Base-by-base conservation (phyloP, 371 early-diverging fungal genomes). In the Choanephora cucurbitarum region DNA sequence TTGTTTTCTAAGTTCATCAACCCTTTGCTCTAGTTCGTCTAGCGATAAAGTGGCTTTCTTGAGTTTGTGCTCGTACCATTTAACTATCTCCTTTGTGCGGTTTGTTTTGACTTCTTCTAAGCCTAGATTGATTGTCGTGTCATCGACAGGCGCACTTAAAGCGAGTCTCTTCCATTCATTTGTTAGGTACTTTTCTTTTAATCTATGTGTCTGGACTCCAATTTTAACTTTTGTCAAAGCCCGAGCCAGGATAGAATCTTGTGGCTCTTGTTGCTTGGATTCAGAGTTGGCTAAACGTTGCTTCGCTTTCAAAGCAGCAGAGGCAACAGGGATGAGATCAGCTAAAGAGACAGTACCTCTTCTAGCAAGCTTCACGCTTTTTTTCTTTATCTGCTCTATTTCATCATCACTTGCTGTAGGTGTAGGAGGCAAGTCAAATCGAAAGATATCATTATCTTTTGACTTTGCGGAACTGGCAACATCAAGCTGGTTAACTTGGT, bases 111-210 rank as follows among this genome's bases (percentile, higher is more conserved):
- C 31, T 19, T 48, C 49, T 37, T 43, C 17, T 44, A 28, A 24
- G 43, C 23, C 13, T 10, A 33, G 58, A 44, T 72, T 70, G 44
- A 73, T 67, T 11, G 60, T 58, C 1, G 66, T 54, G 19, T 66
- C 71, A 48, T 75, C 75, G 2, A 79, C 66, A 0, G 74, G 73
- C 9, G 67, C 24, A 18, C 54, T 56, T 6, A 79, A 57, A 11
- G 77, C 76, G 1, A 79, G 49, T 28, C 77, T 60, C n/a, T 72
- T 72, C 80, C 80, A 79, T 55, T 79, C 80, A 19, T 70, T 68
- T 6, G 56, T 58, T 13, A 79, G 55, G 34, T 72, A 72, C 34
- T 56, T 65, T 66, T 74, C 73, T 57, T 76, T 76, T 9, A 79
- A 49, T 24, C 73, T 55, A 17, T 66, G 67, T 11, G 75, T 69